A percentile compares a stretch with the other conserved stretches of the same genome.
phyloP scores from a whole-genome alignment of 2,329 filamentous ascomycete genomes.

The Colletotrichum lini region DNA sequence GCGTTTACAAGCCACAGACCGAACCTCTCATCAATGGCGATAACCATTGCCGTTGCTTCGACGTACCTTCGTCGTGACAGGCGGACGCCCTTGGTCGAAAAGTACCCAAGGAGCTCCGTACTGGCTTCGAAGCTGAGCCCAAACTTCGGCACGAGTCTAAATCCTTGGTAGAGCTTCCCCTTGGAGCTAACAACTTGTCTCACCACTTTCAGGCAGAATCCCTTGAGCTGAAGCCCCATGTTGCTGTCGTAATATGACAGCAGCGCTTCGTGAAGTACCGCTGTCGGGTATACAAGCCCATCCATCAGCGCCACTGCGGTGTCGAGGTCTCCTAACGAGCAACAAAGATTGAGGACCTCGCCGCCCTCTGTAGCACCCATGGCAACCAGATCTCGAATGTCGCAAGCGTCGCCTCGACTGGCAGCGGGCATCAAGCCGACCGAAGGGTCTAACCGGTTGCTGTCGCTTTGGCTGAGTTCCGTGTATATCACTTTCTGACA shows the following conservation, averaged over 20 bases:
- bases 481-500: not conserved
- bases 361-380: not conserved
- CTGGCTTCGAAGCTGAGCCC: not conserved
- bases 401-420: not conserved
- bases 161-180: not conserved
- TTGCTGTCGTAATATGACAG: constrained; percentile 4
- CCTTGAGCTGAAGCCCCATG: not conserved
- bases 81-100: constrained; percentile 3
- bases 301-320: not conserved
- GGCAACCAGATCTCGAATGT: not conserved
- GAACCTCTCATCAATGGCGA: constrained; percentile 21
- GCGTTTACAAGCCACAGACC: not conserved
- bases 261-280: not conserved
- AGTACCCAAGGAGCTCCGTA: not conserved
- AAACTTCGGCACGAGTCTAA: not conserved
- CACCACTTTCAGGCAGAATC: not conserved
- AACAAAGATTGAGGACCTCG: not conserved
- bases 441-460: not conserved
- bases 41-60: not conserved
- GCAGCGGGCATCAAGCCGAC: not conserved
- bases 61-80: not conserved
- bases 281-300: not conserved
- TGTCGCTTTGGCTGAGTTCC: not conserved
- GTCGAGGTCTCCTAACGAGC: not conserved
- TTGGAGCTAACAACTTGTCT: not conserved